Percentiles rank a stretch among this genome's conserved stretches.
Evolutionary conservation across 306 rosid species (phyloP).

Genomic region (Malus orientalis): DNA sequence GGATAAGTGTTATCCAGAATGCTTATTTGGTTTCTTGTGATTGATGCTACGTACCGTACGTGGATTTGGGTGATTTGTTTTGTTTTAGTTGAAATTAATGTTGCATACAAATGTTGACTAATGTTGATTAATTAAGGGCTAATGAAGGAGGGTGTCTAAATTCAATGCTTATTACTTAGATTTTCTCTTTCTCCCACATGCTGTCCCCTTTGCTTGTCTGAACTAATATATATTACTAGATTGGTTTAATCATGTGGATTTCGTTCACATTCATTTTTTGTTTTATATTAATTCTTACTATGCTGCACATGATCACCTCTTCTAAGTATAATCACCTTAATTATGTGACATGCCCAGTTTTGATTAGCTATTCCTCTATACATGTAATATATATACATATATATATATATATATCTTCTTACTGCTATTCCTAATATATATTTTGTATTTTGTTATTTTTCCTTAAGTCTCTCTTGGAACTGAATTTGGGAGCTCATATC

Average conservation of each 20-base stretch:
- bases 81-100: conserved; percentile 29
- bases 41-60: conserved; percentile 1
- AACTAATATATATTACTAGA: not conserved
- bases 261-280: conserved; percentile 2
- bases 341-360: not conserved
- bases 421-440: not conserved
- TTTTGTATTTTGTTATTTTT: not conserved
- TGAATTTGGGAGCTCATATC: no score
- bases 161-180: conserved; percentile 38
- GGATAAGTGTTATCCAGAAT: conserved; percentile 14
- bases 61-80: conserved; percentile 12
- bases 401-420: no score
- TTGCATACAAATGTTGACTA: conserved; percentile 28
- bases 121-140: conserved; percentile 12
- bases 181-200: conserved; percentile 39
- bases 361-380: no score
- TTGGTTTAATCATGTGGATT: conserved; percentile 36
- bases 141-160: conserved; percentile 31
- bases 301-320: not conserved
- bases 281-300: not conserved
- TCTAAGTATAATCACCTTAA: not conserved
- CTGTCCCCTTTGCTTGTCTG: conserved; percentile 28
- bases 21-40: not conserved
- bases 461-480: not conserved
- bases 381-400: no score